phyloP scores from a whole-genome alignment of 192 early-diverging fungal genomes.

The Entomortierella chlamydospora region DNA sequence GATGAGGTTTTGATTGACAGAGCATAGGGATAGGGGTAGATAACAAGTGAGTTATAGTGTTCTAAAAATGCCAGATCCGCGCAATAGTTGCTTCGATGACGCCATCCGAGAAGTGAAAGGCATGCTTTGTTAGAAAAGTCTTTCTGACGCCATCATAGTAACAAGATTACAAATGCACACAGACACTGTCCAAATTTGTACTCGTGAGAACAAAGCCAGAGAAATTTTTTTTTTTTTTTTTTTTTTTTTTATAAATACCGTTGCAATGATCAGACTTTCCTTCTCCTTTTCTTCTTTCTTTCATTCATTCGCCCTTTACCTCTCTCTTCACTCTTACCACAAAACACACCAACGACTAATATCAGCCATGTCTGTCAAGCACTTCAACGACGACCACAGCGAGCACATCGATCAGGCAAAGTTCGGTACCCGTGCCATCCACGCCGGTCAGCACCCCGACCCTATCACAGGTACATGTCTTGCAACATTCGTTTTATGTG shows the following conservation, averaged over 20 bases:
- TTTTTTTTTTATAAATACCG: neutral
- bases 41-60: too few species aligned
- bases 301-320: neutral
- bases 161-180: conserved; percentile 1
- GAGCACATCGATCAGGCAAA: conserved; percentile 50
- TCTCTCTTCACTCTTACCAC: neutral
- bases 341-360: conserved; percentile 3
- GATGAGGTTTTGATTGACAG: too few species aligned
- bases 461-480: conserved; percentile 77
- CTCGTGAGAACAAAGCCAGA: too few species aligned
- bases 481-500: neutral
- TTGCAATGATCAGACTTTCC: neutral
- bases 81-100: neutral
- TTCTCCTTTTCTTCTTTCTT: neutral
- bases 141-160: too few species aligned
- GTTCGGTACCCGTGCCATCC: conserved; percentile 95
- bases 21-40: too few species aligned
- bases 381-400: conserved; percentile 45
- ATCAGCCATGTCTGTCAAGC: conserved; percentile 42
- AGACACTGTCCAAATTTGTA: too few species aligned
- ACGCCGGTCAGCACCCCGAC: conserved; percentile 92
- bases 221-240: too few species aligned
- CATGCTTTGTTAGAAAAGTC: neutral
- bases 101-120: neutral
- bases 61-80: too few species aligned